Base-by-base conservation (phyloP, 805 yeast species). In the Hanseniaspora vineae region DNA sequence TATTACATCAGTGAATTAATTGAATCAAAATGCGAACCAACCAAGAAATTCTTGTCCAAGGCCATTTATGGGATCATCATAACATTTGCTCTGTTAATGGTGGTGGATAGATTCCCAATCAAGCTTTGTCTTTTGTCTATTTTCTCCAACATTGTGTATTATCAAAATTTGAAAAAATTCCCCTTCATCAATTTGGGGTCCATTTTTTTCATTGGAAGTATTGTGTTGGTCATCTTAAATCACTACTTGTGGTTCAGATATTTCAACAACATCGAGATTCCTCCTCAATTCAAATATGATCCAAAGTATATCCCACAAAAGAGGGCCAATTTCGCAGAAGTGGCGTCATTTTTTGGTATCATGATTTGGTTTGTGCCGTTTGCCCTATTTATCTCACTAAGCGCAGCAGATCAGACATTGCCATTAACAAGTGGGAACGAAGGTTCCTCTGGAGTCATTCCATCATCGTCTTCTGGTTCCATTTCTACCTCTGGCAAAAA, bases 321-420 rank as follows among this genome's bases (percentile, higher is more conserved):
- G 43, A 75, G 85, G 47, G 95, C 95, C 1, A 72, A 83, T 12
- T 90, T 90, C 59, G 71, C 88, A 1, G 96, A 92, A 60, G 85
- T 92, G 3, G 85, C 96, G n/a, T 83, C 96, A 2, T 92, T 92
- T 63, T 89, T 92, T 60, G 98, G 96, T 1, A 66, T 92, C 40
- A 81, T 92, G 56, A 80, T 92, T 17, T 92, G 98, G 98, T 73
- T 90, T 50, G 76, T 92, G 31, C 98, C 98, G 33, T 87, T 92
- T 62, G 81, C 96, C 3, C 70, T 92, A 49, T 90, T 92, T 64
- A 90, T 92, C 15, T 82, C 95, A 31, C 70, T 92, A 50, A 84
- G 94, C 60, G 97, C 97, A 1, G 84, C 86, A 52, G 98, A 92
- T 58, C 83, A 85, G 58, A 78, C 84, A 17, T 71, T 92, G 42